Evolutionary conservation across 805 yeast genomes (phyloP).

Genomic region (Candida koratica): DNA sequence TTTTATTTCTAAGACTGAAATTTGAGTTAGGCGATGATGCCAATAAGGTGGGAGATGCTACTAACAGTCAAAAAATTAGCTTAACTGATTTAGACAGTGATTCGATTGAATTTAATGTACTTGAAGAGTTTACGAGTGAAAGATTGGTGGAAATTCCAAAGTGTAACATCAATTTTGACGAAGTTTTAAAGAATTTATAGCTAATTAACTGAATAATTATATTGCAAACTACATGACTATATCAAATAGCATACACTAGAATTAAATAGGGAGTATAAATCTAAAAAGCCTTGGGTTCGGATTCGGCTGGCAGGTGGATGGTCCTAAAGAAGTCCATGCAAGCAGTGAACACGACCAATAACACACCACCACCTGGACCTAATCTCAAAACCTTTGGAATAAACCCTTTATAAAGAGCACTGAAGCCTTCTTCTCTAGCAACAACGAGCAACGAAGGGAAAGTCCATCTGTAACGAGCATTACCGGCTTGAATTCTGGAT

Average conservation of each 20-base stretch:
- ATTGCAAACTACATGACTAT: no score
- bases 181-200: constrained; percentile 8
- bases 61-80: constrained; percentile 16
- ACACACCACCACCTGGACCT: constrained; percentile 99
- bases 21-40: constrained; percentile 15
- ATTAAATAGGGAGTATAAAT: constrained; percentile 1
- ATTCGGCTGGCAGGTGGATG: constrained; percentile 21
- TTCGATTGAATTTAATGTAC: constrained; percentile 22
- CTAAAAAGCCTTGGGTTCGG: constrained; percentile 3
- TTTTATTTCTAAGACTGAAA: constrained; percentile 12
- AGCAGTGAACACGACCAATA: constrained; percentile 92
- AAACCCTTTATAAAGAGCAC: constrained; percentile 92
- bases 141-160: constrained; percentile 5
- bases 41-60: background rate
- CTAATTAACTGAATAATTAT: no score
- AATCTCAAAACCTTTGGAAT: constrained; percentile 93
- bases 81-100: constrained; percentile 25
- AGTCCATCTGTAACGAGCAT: constrained; percentile 90
- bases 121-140: constrained; percentile 9
- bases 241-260: no score
- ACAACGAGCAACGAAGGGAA: constrained; percentile 72
- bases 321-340: constrained; percentile 90
- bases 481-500: constrained; percentile 91
- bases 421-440: constrained; percentile 85
- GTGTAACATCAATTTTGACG: constrained; percentile 9